Percentiles rank a stretch among this genome's conserved stretches.
These are phyloP conservation scores for Eutrema salsugineum DNA, from an alignment of 441 rosid species.

Conservation along the genomic window DNA sequence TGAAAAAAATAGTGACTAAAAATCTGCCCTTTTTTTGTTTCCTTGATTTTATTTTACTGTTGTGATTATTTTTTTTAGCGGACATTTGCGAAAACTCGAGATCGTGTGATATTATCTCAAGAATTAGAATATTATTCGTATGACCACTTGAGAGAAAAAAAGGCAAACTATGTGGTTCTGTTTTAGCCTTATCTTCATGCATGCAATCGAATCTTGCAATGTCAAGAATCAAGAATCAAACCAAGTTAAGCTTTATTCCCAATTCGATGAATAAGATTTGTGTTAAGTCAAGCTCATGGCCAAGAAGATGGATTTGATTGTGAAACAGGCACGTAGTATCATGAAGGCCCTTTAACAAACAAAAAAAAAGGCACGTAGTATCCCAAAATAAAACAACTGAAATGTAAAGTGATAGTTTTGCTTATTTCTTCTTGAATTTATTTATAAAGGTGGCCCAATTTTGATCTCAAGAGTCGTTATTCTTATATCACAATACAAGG, in stretches of 20 bases:
- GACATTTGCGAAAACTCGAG: constrained; percentile 10
- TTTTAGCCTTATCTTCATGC: constrained; percentile 24
- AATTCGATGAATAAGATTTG: background rate
- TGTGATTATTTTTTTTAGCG: background rate
- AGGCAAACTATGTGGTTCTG: constrained; percentile 8
- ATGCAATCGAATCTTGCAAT: constrained; percentile 12
- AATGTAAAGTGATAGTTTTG: background rate
- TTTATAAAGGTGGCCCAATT: constrained; percentile 9
- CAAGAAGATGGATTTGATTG: constrained; percentile 11
- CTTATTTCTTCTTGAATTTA: background rate
- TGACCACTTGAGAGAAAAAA: constrained; percentile 13
- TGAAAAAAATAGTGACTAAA: background rate
- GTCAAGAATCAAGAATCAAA: constrained; percentile 18
- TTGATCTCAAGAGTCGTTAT: constrained; percentile 23
- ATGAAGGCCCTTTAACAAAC: no score
- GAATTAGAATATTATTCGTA: background rate
- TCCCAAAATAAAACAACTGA: background rate
- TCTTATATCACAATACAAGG: constrained; percentile 8
- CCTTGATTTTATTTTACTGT: background rate
- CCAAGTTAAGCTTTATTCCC: constrained; percentile 17
- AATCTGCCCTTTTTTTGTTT: background rate
- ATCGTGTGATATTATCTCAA: constrained; percentile 6
- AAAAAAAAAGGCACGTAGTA: constrained; percentile 5
- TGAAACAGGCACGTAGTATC: constrained; percentile 3
- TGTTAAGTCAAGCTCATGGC: constrained; percentile 18